Percentiles rank a stretch among this genome's conserved stretches.
phyloP scores from a whole-genome alignment of 441 rosid genomes.

The Populus trichocarpa region DNA sequence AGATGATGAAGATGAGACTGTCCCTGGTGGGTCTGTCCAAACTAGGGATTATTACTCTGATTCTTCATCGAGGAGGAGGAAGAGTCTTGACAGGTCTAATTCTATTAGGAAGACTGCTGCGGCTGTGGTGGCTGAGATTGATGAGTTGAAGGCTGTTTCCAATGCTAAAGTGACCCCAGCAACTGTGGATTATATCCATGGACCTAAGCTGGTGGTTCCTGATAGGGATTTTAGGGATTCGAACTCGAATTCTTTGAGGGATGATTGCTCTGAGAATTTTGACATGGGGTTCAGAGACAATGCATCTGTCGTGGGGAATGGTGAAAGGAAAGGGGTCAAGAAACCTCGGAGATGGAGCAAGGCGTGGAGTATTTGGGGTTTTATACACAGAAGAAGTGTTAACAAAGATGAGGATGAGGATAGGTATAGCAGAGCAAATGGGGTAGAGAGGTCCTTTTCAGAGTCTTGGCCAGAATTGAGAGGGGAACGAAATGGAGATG shows the following conservation, averaged over 20 bases:
- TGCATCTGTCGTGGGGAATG: slow-evolving; percentile 44
- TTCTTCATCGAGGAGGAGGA: slow-evolving; percentile 77
- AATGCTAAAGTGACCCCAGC: slow-evolving; percentile 73
- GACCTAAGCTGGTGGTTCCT: slow-evolving; percentile 41
- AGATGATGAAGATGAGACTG: slow-evolving; percentile 50
- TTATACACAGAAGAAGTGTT: slow-evolving; percentile 68
- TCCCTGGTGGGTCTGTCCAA: slow-evolving; percentile 90
- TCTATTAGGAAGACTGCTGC: slow-evolving; percentile 86
- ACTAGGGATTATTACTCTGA: slow-evolving; percentile 93
- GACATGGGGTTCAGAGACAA: slow-evolving; percentile 60
- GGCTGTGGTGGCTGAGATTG: slow-evolving; percentile 83
- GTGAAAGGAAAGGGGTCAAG: slow-evolving; percentile 69
- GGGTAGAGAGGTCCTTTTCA: slow-evolving; percentile 85
- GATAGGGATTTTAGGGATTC: slow-evolving; percentile 55
- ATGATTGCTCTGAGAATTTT: slow-evolving; percentile 60
- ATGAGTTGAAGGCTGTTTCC: slow-evolving; percentile 63
- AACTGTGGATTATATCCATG: slow-evolving; percentile 41
- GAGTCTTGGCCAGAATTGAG: slow-evolving; percentile 93
- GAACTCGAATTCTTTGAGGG: slow-evolving; percentile 70
- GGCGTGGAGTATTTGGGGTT: slow-evolving; percentile 85
- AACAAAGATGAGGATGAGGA: slow-evolving; percentile 89
- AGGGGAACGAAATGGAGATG: slow-evolving; percentile 52
- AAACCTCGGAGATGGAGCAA: slow-evolving; percentile 88
- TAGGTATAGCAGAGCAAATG: slow-evolving; percentile 66
- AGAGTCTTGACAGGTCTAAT: slow-evolving; percentile 85